A percentile compares a stretch with the other conserved stretches of the same genome.
phyloP scores from a whole-genome alignment of 805 yeast genomes.

The Metschnikowia baotianmanensis region DNA sequence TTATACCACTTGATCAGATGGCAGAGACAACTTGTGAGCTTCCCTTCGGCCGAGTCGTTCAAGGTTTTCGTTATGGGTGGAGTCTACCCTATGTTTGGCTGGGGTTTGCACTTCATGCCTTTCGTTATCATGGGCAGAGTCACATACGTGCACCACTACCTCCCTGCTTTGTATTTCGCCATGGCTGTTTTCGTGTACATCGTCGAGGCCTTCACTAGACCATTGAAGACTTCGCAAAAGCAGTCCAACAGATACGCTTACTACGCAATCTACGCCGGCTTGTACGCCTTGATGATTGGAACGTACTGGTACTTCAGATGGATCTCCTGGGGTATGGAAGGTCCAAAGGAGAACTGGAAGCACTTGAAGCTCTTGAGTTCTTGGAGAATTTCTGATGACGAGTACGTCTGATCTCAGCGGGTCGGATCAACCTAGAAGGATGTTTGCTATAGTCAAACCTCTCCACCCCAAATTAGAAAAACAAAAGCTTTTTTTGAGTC shows the following conservation, averaged over 20 bases:
- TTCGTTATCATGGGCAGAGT: conserved; percentile 94
- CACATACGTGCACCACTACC: conserved; percentile 93
- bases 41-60: conserved; percentile 45
- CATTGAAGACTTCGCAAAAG: conserved; percentile 15
- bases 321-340: conserved; percentile 78
- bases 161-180: conserved; percentile 95
- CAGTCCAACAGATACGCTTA: conserved; percentile 9
- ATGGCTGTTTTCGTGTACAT: conserved; percentile 68
- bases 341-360: conserved; percentile 38
- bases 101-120: conserved; percentile 87
- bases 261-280: conserved; percentile 38
- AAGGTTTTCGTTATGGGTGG: conserved; percentile 67
- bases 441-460: not conserved
- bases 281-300: conserved; percentile 53
- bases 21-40: conserved; percentile 70
- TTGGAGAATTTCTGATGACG: conserved; percentile 43
- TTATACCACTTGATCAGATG: conserved; percentile 46
- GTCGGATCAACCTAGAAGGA: not conserved
- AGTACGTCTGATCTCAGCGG: conserved; percentile 21
- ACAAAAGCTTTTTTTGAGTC: too few relatives aligned
- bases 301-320: conserved; percentile 62
- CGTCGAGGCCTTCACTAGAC: conserved; percentile 45
- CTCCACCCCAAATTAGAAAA: not conserved
- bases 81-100: conserved; percentile 81
- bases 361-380: conserved; percentile 39